Percentiles rank a stretch among this genome's conserved stretches.
Evolutionary conservation across 2,329 filamentous ascomycete species (phyloP).

Genomic region (Cadophora malorum): DNA sequence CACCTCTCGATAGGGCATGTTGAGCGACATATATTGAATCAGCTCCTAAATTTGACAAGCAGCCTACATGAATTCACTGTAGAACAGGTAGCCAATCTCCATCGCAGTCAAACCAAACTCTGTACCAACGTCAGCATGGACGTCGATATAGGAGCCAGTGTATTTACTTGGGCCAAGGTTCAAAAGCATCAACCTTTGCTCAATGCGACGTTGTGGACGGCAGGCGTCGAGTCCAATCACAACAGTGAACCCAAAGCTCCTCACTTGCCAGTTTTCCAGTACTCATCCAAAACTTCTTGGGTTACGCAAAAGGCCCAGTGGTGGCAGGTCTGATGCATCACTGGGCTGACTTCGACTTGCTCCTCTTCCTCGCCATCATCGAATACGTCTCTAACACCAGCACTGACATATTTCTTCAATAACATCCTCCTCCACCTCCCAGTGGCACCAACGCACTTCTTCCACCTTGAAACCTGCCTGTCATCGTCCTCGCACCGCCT

Average conservation of each 20-base stretch:
- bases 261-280: slow-evolving; percentile 46
- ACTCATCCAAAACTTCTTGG: slow-evolving; percentile 56
- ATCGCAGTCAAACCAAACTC: too few species aligned
- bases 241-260: neutral
- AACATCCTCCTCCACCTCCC: slow-evolving; percentile 58
- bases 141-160: too few species aligned
- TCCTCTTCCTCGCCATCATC: slow-evolving; percentile 50
- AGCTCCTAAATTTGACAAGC: too few species aligned
- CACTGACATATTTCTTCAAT: slow-evolving; percentile 57
- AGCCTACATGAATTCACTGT: too few species aligned
- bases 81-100: too few species aligned
- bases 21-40: too few species aligned
- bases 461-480: slow-evolving; percentile 52
- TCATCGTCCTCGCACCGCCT: slow-evolving; percentile 28
- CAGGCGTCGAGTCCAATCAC: too few species aligned
- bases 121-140: too few species aligned
- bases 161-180: too few species aligned
- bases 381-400: slow-evolving; percentile 56
- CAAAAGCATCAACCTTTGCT: too few species aligned
- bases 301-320: slow-evolving; percentile 61
- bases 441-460: slow-evolving; percentile 57
- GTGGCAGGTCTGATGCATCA: slow-evolving; percentile 62
- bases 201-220: too few species aligned
- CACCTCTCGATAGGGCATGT: too few species aligned
- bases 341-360: slow-evolving; percentile 55